Evolutionary conservation across 768 basidiomycete genomes (phyloP).

Genomic region (Termitomyces sp.): DNA sequence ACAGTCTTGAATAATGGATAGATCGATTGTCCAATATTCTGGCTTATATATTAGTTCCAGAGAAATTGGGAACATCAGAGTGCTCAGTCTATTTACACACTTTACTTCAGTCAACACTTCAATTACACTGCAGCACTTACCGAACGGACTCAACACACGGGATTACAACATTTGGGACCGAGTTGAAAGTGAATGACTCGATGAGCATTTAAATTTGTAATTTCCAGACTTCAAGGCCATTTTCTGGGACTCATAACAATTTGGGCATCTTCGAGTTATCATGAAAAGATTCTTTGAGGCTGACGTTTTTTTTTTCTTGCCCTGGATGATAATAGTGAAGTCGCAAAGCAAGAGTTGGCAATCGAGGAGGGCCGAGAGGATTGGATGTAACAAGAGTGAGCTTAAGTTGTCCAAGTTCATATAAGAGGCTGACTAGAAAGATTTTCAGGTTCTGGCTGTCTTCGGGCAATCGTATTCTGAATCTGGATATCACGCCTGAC

Average conservation of each 20-base stretch:
- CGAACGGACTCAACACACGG: not conserved
- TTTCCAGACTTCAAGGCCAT: not conserved
- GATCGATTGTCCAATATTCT: not conserved
- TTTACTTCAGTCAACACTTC: not conserved
- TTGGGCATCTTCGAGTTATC: not conserved
- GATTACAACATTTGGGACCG: not conserved
- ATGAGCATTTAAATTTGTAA: not conserved
- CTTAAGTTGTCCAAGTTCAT: not conserved
- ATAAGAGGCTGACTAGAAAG: not conserved
- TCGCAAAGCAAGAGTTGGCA: not conserved
- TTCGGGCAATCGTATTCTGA: not conserved
- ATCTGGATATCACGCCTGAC: not conserved
- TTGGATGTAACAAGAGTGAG: not conserved
- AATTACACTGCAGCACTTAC: not conserved
- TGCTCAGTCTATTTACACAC: not conserved
- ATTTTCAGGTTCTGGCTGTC: not conserved
- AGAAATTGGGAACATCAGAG: not conserved
- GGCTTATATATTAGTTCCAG: not conserved
- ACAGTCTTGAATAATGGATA: not conserved
- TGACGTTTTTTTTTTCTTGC: not conserved
- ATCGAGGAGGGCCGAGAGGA: not conserved
- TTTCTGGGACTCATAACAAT: not conserved
- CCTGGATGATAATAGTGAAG: not conserved
- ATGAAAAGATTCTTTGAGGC: not conserved
- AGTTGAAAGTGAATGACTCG: not conserved